phyloP scores from a whole-genome alignment of 2,329 filamentous ascomycete species.

The Ceratocystis variospora region DNA sequence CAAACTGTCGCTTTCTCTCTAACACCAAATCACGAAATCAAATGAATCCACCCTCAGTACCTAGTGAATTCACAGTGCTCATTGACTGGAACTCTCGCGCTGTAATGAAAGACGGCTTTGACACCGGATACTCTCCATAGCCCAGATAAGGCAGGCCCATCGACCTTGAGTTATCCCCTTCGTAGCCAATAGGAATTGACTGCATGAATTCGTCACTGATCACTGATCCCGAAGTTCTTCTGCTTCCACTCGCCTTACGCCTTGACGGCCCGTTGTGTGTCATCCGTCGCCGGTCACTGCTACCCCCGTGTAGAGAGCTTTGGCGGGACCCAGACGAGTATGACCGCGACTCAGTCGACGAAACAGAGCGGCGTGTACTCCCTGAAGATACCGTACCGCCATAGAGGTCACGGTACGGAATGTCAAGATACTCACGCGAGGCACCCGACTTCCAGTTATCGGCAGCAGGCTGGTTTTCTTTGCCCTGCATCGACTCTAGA shows the following conservation, averaged over 20 bases:
- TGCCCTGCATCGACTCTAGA: slow-evolving; percentile 14
- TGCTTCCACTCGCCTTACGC: slow-evolving; percentile 9
- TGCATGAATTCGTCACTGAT: slow-evolving; percentile 17
- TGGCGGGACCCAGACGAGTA: slow-evolving; percentile 9
- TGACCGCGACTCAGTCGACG: neutral
- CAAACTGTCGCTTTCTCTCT: neutral
- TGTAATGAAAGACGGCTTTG: slow-evolving; percentile 15
- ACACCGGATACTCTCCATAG: slow-evolving; percentile 4
- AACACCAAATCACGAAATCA: neutral
- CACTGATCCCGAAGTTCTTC: slow-evolving; percentile 10
- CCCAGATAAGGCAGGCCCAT: slow-evolving; percentile 11
- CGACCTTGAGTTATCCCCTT: slow-evolving; percentile 1
- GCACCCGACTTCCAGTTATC: slow-evolving; percentile 16
- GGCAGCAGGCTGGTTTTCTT: slow-evolving; percentile 12
- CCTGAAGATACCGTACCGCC: neutral
- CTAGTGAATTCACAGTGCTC: slow-evolving; percentile 16
- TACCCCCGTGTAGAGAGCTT: slow-evolving; percentile 4
- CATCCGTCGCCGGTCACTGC: slow-evolving; percentile 5
- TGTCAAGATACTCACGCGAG: slow-evolving; percentile 13
- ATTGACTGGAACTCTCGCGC: slow-evolving; percentile 17
- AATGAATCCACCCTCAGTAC: slow-evolving; percentile 14
- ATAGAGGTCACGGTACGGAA: slow-evolving; percentile 17
- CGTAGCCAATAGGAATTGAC: slow-evolving; percentile 16
- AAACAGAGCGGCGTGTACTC: slow-evolving; percentile 8
- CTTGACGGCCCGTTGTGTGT: slow-evolving; percentile 3